These are phyloP conservation scores for Priceomyces castillae DNA, from an alignment of 805 yeast genomes.

Conservation along the genomic window DNA sequence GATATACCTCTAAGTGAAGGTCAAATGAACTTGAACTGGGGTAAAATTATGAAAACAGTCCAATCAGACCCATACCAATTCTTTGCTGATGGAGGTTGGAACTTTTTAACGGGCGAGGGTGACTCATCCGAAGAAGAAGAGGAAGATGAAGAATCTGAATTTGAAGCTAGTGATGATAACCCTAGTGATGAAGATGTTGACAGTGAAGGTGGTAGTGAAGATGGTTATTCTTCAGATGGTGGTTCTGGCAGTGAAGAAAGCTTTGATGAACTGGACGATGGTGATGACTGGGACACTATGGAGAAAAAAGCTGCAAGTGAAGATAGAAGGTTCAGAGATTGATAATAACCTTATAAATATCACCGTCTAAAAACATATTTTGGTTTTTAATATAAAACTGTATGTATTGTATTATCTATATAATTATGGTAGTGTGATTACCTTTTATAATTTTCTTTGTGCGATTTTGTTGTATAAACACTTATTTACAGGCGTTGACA, in stretches of 20 bases:
- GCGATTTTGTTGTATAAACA: neutral
- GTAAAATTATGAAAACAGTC: slow-evolving; percentile 90
- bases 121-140: slow-evolving; percentile 66
- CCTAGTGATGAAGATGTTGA: slow-evolving; percentile 62
- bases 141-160: slow-evolving; percentile 68
- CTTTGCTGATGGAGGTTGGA: slow-evolving; percentile 94
- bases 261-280: slow-evolving; percentile 40
- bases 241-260: slow-evolving; percentile 36
- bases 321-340: slow-evolving; percentile 33
- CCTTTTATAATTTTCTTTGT: neutral
- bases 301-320: slow-evolving; percentile 55
- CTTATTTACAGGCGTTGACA: neutral
- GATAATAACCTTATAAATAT: neutral
- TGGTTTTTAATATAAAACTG: neutral
- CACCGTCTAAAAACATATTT: neutral
- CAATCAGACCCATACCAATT: slow-evolving; percentile 91
- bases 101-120: slow-evolving; percentile 83
- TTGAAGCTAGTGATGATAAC: slow-evolving; percentile 61
- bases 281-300: slow-evolving; percentile 61
- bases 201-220: slow-evolving; percentile 47
- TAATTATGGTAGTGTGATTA: neutral
- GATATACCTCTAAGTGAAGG: slow-evolving; percentile 95
- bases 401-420: neutral
- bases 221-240: slow-evolving; percentile 37
- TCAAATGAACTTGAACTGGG: slow-evolving; percentile 94